A percentile compares a stretch with the other conserved stretches of the same genome.
These are phyloP conservation scores for Conringia planisiliqua DNA, from an alignment of 345 rosid genomes.

Conservation along the genomic window DNA sequence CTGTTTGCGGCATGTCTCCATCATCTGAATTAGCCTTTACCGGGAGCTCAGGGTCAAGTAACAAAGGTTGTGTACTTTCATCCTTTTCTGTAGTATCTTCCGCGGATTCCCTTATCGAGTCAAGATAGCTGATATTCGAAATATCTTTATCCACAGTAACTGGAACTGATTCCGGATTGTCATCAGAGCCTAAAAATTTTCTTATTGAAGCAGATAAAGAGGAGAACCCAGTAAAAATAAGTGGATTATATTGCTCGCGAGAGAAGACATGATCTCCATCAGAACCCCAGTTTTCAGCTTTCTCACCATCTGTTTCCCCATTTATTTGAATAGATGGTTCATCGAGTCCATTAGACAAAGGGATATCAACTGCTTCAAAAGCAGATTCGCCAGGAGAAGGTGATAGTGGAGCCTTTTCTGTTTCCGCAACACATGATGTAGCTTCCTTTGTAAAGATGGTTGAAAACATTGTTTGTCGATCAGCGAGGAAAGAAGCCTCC, in stretches of 20 bases:
- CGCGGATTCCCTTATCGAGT: conserved; percentile 25
- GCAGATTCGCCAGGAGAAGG: conserved; percentile 36
- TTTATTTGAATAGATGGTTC: conserved; percentile 33
- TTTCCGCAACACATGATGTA: conserved; percentile 28
- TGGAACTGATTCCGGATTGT: conserved; percentile 44
- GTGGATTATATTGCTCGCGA: conserved; percentile 74
- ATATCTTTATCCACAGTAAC: conserved; percentile 37
- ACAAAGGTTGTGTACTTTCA: conserved; percentile 33
- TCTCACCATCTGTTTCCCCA: conserved; percentile 33
- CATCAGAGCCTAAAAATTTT: conserved; percentile 56
- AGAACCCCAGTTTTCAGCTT: conserved; percentile 31
- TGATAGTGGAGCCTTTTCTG: conserved; percentile 24
- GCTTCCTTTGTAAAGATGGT: conserved; percentile 46
- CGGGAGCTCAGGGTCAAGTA: conserved; percentile 32
- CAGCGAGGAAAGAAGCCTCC: conserved; percentile 90
- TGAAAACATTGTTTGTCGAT: conserved; percentile 77
- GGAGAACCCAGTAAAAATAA: conserved; percentile 67
- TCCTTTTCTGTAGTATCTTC: conserved; percentile 32
- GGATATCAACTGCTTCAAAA: conserved; percentile 35
- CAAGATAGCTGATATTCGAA: conserved; percentile 31
- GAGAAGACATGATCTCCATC: conserved; percentile 44
- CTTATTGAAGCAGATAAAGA: conserved; percentile 71
- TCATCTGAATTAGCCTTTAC: conserved; percentile 32
- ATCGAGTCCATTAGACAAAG: conserved; percentile 45
- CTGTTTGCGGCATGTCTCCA: conserved; percentile 37